Conservation (phyloP, 1,139 yeast species). For the Lodderomyces orthopsilosis region DNA sequence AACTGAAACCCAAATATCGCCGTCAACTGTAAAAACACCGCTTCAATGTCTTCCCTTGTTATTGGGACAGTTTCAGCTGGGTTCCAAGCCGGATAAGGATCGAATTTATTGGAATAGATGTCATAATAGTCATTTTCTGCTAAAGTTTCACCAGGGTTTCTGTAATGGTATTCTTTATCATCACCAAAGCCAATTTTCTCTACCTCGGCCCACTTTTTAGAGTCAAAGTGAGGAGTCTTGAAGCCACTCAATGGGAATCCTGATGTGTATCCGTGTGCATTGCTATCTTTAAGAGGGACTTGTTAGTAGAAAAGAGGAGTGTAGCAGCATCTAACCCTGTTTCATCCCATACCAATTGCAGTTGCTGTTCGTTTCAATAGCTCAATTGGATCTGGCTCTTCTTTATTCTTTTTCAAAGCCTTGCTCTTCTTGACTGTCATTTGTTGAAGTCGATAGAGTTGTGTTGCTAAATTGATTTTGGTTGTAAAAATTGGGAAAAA, state of each 20-base stretch:
- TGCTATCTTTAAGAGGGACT: conserved; percentile 9
- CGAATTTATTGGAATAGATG: conserved; percentile 36
- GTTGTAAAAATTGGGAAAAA: conserved; percentile 2
- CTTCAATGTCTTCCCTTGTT: conserved; percentile 52
- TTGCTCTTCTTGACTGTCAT: conserved; percentile 12
- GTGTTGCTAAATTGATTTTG: neutral
- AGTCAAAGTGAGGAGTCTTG: conserved; percentile 42
- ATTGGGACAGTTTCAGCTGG: conserved; percentile 52
- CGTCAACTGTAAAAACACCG: conserved; percentile 49
- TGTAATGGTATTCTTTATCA: conserved; percentile 19
- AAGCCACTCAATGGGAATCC: conserved; percentile 49
- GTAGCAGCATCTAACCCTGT: neutral
- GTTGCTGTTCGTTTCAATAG: conserved; percentile 16
- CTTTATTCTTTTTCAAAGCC: conserved; percentile 9
- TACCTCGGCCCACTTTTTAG: conserved; percentile 45
- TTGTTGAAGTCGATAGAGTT: neutral
- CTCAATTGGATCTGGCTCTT: conserved; percentile 16
- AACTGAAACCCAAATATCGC: conserved; percentile 67
- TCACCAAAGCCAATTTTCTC: conserved; percentile 27
- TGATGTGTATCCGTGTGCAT: conserved; percentile 14
- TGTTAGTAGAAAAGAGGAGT: conserved; percentile 5
- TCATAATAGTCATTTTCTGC: conserved; percentile 43
- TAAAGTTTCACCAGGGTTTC: conserved; percentile 26
- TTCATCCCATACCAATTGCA: conserved; percentile 18
- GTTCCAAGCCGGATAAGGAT: conserved; percentile 63